Evolutionary conservation across 306 rosid genomes (phyloP).

Genomic region (Lupinus albus): DNA sequence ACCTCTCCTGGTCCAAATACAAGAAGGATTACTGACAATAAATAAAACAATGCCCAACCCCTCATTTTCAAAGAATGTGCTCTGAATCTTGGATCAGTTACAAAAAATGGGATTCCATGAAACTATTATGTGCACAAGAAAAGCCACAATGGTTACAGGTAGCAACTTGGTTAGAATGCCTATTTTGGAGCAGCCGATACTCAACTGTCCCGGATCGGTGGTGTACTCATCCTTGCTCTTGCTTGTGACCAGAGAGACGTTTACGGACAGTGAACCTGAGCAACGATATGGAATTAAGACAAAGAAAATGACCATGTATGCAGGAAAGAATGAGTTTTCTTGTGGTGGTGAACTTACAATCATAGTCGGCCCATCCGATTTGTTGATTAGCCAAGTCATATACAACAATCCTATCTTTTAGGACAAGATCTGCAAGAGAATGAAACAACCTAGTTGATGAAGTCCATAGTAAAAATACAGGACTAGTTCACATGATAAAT

Average conservation of each 20-base stretch:
- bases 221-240: constrained; percentile 75
- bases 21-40: constrained; percentile 41
- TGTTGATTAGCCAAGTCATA: constrained; percentile 78
- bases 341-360: constrained; percentile 63
- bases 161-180: constrained; percentile 56
- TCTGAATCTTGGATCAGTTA: constrained; percentile 39
- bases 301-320: constrained; percentile 18
- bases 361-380: constrained; percentile 87
- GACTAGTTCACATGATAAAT: neutral
- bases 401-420: constrained; percentile 91
- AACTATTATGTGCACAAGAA: constrained; percentile 56
- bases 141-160: constrained; percentile 45
- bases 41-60: constrained; percentile 50
- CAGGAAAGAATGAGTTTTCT: constrained; percentile 12
- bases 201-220: constrained; percentile 69
- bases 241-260: constrained; percentile 73
- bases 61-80: constrained; percentile 43
- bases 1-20: constrained; percentile 33
- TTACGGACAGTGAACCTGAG: constrained; percentile 83
- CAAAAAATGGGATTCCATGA: constrained; percentile 49
- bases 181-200: constrained; percentile 51
- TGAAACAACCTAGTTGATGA: constrained; percentile 28
- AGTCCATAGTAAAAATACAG: neutral
- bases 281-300: constrained; percentile 30
- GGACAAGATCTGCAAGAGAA: constrained; percentile 76